Evolutionary conservation across 148 eudicot genomes (phyloP).

Genomic region (Chenopodium berlandieri): DNA sequence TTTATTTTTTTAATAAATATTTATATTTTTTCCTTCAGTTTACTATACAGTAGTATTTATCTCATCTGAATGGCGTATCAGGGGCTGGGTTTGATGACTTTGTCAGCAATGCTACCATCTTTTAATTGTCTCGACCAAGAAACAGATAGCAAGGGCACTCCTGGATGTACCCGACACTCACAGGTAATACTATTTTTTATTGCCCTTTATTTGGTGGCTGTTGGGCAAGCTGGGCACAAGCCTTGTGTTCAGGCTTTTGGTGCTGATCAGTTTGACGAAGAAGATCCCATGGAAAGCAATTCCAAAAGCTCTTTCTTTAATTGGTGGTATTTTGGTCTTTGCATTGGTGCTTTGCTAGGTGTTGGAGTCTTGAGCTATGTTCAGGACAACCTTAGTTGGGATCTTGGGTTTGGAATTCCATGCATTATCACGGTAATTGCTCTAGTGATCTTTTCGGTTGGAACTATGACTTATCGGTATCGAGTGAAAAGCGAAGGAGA

Average conservation of each 20-base stretch:
- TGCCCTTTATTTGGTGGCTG: constrained; percentile 56
- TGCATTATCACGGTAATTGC: too few relatives aligned
- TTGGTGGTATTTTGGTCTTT: constrained; percentile 69
- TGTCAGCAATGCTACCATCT: constrained; percentile 51
- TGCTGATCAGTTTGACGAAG: constrained; percentile 77
- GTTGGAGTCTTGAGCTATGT: constrained; percentile 39
- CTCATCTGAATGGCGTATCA: neutral
- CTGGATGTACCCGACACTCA: neutral
- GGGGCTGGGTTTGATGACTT: constrained; percentile 57
- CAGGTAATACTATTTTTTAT: constrained; percentile 23
- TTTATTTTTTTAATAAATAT: neutral
- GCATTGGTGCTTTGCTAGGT: constrained; percentile 33
- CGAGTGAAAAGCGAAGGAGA: constrained; percentile 23
- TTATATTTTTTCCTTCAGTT: too few relatives aligned
- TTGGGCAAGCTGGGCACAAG: constrained; percentile 73
- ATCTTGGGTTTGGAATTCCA: too few relatives aligned
- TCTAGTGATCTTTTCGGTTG: too few relatives aligned
- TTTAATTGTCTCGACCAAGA: neutral
- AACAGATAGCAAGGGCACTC: neutral
- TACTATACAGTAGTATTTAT: too few relatives aligned
- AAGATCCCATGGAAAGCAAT: constrained; percentile 47
- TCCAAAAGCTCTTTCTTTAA: constrained; percentile 33
- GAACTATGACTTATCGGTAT: too few relatives aligned
- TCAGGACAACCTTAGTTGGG: neutral
- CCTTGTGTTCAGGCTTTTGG: constrained; percentile 87